Percentiles rank a stretch among this genome's conserved stretches.
Evolutionary conservation across 2,329 filamentous ascomycete species (phyloP).

Genomic region (Dendrostoma leiphaemia): DNA sequence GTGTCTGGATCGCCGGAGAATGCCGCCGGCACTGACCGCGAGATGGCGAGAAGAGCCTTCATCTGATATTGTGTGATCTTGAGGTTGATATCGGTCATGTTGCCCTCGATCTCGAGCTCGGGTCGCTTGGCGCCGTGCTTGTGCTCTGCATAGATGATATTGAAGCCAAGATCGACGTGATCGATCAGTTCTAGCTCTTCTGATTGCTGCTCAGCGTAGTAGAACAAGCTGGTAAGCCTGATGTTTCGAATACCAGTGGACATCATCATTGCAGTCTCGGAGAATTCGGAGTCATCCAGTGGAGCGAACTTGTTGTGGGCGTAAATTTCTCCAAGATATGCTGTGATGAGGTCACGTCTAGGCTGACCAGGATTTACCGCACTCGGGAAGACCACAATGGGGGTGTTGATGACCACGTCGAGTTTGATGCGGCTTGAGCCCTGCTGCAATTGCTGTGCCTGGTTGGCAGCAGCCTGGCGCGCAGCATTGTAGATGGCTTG

Average conservation of each 20-base stretch:
- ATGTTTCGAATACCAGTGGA: conserved; percentile 91
- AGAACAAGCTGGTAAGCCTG: conserved; percentile 82
- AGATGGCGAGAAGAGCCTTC: conserved; percentile 84
- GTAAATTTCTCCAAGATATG: conserved; percentile 95
- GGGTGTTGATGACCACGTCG: conserved; percentile 88
- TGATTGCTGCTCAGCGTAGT: conserved; percentile 68
- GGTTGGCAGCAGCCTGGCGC: conserved; percentile 87
- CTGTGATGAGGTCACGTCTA: conserved; percentile 80
- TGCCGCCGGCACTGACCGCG: conserved; percentile 80
- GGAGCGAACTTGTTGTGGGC: conserved; percentile 90
- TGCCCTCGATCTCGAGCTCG: conserved; percentile 87
- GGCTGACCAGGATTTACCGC: conserved; percentile 67
- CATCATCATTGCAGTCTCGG: conserved; percentile 82
- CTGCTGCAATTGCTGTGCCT: conserved; percentile 90
- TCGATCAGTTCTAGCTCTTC: conserved; percentile 97
- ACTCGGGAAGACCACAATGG: conserved; percentile 92
- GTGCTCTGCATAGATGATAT: conserved; percentile 89
- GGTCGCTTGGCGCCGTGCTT: conserved; percentile 73
- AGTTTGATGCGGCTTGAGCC: conserved; percentile 89
- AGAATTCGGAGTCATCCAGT: conserved; percentile 71
- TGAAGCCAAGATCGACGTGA: conserved; percentile 91
- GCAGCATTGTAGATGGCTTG: conserved; percentile 98
- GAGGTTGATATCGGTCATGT: conserved; percentile 90
- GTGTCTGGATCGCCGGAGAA: conserved; percentile 75
- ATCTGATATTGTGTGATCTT: conserved; percentile 87